Base-by-base conservation (phyloP, 257 asterid species). In the Solanum phureja region DNA sequence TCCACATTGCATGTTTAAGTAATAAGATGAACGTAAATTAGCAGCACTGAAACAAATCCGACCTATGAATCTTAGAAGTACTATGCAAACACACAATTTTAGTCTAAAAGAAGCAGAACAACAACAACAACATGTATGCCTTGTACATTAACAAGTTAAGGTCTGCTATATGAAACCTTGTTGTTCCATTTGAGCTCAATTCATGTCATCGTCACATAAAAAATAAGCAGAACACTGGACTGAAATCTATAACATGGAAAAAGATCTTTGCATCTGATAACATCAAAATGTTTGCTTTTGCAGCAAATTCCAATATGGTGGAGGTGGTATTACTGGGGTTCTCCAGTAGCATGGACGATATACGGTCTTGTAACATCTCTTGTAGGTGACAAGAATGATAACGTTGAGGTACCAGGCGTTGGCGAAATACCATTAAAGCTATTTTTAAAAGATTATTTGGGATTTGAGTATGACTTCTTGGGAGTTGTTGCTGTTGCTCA, bases 251-350 rank as follows among this genome's bases (percentile, higher is more conserved):
- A 19, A 35, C 52, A 74, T 1, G 29, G 52, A 35, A 35, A 75
- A 21, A 23, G 0, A 23, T 37, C 7, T 75, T 29, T 23, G 33
- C 21, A 75, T 23, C 83, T 38, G 21, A 75, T 38, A 38, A 38
- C 83, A 33, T 85, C 42, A 83, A 52, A 37, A 8, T 38, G 73
- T 69, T 73, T 73, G 82, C 38, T 34, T 87, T 3, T 69, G 69
- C 92, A 95, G 98, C 92, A 92, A 90, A 94, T 95, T 84, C 98
- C 97, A 0, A 90, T 93, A 90, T 95, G 98, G 98, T 95, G 98
- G 98, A 93, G 98, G 83, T 95, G 98, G 96, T 95, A 93, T 86
- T 95, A 95, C 89, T 95, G 98, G 98, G 94, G 92, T 19, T 94
- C 96, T 35, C 98, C 98, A 0, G 95, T 93, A 46, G 92, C 98